Evolutionary conservation across 306 rosid species (phyloP), one percentile per base, ranked within the genome.

Genomic region (Pyrus betulifolia): DNA sequence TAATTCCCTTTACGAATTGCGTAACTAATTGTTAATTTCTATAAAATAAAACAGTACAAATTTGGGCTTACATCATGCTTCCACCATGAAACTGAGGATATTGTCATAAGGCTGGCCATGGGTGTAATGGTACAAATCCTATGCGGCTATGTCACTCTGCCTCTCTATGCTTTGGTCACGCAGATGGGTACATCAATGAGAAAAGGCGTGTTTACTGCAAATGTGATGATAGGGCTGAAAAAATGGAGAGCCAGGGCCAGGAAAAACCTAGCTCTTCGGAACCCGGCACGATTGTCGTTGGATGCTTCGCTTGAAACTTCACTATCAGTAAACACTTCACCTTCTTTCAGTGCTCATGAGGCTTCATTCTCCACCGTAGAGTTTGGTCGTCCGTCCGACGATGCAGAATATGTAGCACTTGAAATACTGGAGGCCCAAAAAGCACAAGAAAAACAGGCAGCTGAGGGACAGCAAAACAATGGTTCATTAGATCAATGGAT

Each of bases 81-180:
- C 76, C 94, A 89, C 44, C 27, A 44, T 52, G 59, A 73, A 35
- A 87, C 82, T 19, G 86, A 82, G 70, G 82, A 84, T 73, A 83
- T 85, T 18, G 65, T 79, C 21, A 85, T 82, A 80, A 81, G 86
- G 78, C 69, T 87, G 23, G 79, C 67, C 27, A 79, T 82, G 82
- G 88, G 87, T 45, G 55, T 87, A 27, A 22, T 66, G 2, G 84
- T 83, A n/a, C 88, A 87, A 71, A 40, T 89, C 75, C 88, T 89
- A 1, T 80, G 88, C 76, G 89, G 86, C 71, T 89, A 89, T 67
- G 87, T 89, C 44, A 89, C 91, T 30, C 78, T 89, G 17, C 93
- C 93, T 51, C 88, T 87, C 69, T 89, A 89, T 61, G 93, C 89
- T 70, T 67, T 89, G 75, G 91, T 89, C 72, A 82, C 91, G n/a